These are phyloP conservation scores for Musa balbisiana DNA, from an alignment of 202 grass and related monocot species.

Conservation along the genomic window DNA sequence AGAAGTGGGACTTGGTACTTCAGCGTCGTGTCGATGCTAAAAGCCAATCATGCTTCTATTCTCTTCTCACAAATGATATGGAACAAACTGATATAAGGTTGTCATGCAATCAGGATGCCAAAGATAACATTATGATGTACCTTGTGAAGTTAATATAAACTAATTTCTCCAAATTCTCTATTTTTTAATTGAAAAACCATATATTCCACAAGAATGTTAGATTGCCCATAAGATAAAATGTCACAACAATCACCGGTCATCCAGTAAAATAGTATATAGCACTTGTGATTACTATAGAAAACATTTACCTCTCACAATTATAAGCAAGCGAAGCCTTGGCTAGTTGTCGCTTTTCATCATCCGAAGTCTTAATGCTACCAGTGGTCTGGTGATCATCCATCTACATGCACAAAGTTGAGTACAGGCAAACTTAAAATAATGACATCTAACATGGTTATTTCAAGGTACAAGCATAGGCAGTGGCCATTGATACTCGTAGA, in stretches of 20 bases:
- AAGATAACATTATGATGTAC: too few species aligned
- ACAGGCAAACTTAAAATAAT: background rate
- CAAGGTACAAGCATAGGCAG: background rate
- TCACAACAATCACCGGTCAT: background rate
- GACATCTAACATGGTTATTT: background rate
- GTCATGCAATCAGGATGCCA: too few species aligned
- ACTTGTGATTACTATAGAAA: background rate
- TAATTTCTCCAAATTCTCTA: too few species aligned
- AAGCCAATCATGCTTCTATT: background rate
- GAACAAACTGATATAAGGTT: background rate
- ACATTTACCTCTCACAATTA: slow-evolving; percentile 86
- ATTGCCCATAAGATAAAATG: background rate
- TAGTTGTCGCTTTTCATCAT: slow-evolving; percentile 73
- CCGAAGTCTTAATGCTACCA: slow-evolving; percentile 85
- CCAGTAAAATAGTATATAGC: background rate
- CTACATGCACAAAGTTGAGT: slow-evolving; percentile 27
- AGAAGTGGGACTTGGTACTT: background rate
- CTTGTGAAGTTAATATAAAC: too few species aligned
- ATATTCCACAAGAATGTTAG: too few species aligned
- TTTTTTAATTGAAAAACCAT: too few species aligned
- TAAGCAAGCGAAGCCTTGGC: slow-evolving; percentile 95
- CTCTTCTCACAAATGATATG: background rate
- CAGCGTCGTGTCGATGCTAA: too few species aligned
- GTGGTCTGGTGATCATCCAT: slow-evolving; percentile 97
- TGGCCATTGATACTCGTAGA: too few species aligned